Evolutionary conservation across 345 rosid genomes (phyloP), one percentile per base, ranked within the genome.

Genomic region (Ceriops decandra): DNA sequence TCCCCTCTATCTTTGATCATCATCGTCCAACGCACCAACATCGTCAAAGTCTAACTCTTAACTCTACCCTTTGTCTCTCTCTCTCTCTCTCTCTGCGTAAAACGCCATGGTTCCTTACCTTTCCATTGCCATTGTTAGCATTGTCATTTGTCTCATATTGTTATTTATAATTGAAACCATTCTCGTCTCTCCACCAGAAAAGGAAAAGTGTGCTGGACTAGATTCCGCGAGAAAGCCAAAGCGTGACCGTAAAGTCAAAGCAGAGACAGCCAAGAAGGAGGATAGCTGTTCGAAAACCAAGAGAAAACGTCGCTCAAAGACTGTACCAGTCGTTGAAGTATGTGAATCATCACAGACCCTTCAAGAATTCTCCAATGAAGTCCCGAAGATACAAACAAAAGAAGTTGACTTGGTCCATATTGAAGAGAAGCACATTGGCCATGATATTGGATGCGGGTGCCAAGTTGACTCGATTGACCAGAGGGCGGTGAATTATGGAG

Each of bases 21-120:
- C 49, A 42, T 11, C 15, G 3, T 15, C 5, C 49, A 11, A 3
- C 49, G 17, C 15, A 42, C 49, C 3, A 42, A 1, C 49, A 42
- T 13, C 49, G 49, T 42, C 17, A 42, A 42, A 42, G 13, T 13
- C 49, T 42, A 38, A 38, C 5, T 42, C 49, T 11, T 11, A 42
- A 42, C 5, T 42, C 49, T 42, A 4, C 21, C n/a, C n/a, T 17
- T 36, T 22, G 38, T 60, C 15, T 52, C 10, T 65, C 2, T 46
- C n/a, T 26, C 32, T 53, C 31, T 26, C 51, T 22, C 1, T 33
- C 19, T 13, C 62, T 63, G 35, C 15, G 15, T 9, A 17, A 5
- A 61, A 38, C 24, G 49, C 57, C 71, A 82, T 82, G 85, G 74
- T 74, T 35, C 26, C 75, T 35, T 71, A 71, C 46, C 63, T 78